Base-by-base conservation (phyloP, 192 early-diverging fungal species). In the Rhizoclosmatium sp. region DNA sequence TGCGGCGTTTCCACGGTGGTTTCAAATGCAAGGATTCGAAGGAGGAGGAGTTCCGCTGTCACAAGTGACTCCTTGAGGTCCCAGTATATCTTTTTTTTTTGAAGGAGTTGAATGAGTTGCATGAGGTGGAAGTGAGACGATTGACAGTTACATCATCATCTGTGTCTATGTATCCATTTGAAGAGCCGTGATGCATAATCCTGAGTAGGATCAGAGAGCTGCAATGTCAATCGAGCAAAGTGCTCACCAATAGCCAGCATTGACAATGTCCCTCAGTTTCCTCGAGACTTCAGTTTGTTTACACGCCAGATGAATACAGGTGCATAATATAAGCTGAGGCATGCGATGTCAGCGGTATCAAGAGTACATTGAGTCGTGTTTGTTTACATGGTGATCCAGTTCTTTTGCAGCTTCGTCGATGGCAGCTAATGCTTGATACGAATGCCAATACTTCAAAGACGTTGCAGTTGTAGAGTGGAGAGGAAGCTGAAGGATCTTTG, bases 181-280 rank as follows among this genome's bases (percentile, higher is more conserved):
- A 2, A 45, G 40, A 19, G 2, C n/a, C 46, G n/a, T 12, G 23
- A 45, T 71, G 51, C 58, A 44, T 9, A 45, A 61, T 69, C 67
- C 64, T 66, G 64, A 69, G 7, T 12, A 58, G 10, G 40, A 58
- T 23, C 16, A 23, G 12, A 66, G 66, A 9, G 14, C 3, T 49
- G 21, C 42, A 14, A 39, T 45, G 59, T 10, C 12, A 59, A 21
- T 69, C 10, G 21, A 65, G 49, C 23, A 7, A 69, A 58, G 46
- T 4, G 2, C 72, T 1, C 14, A 80, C 80, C 73, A 78, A 51
- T 60, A 77, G 3, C 21, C 69, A 40, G 68, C 65, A 48, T 81
- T 81, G 4, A 81, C 49, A 9, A 77, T 47, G 75, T 81, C 75
- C 9, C 80, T n/a, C 45, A 81, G 60, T 44, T 78, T 78, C 19